phyloP scores from a whole-genome alignment of 306 rosid species.

The Oemleria cerasiformis region DNA sequence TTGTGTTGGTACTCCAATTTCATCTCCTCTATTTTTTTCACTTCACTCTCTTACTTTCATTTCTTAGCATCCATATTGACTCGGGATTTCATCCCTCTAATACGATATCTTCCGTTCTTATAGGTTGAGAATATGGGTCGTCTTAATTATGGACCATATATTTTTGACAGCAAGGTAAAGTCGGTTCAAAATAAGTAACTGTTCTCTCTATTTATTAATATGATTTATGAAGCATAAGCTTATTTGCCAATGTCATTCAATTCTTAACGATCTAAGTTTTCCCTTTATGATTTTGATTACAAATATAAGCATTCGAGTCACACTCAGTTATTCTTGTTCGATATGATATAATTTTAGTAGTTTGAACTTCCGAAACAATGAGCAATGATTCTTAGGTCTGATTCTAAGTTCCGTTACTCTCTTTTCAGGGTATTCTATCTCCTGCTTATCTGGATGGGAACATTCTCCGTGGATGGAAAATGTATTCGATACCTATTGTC shows the following conservation, averaged over 20 bases:
- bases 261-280: not conserved
- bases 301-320: not conserved
- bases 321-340: not conserved
- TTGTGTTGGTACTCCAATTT: constrained; percentile 55
- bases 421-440: constrained; percentile 78
- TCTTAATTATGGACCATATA: constrained; percentile 73
- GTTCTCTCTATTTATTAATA: not conserved
- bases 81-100: constrained; percentile 2
- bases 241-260: not conserved
- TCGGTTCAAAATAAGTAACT: not conserved
- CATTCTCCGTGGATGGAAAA: constrained; percentile 60
- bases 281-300: not conserved
- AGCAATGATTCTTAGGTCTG: not conserved
- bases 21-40: constrained; percentile 12
- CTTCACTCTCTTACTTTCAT: constrained; percentile 3
- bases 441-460: constrained; percentile 64
- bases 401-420: constrained; percentile 4
- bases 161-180: constrained; percentile 81
- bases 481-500: constrained; percentile 59
- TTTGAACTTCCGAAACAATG: not conserved
- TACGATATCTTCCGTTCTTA: constrained; percentile 21
- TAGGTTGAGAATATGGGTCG: constrained; percentile 97
- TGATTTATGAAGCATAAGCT: not conserved
- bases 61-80: not conserved
- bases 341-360: not conserved